phyloP scores from a whole-genome alignment of 2,329 filamentous ascomycete genomes.

The Monilinia polystroma region DNA sequence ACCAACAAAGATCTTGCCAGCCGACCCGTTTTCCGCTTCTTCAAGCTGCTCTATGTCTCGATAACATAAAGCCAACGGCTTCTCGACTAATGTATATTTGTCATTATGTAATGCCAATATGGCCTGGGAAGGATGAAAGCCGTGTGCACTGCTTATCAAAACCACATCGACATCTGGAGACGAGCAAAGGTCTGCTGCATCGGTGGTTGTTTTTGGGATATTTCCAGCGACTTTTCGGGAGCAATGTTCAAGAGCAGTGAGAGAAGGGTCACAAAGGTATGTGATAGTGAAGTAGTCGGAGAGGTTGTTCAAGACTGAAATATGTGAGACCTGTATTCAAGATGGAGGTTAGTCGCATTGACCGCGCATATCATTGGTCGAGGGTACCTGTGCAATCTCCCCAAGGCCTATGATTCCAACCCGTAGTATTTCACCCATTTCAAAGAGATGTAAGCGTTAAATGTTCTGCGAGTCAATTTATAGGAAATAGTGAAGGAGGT shows the following conservation, averaged over 20 bases:
- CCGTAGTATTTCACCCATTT: constrained; percentile 23
- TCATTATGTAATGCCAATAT: constrained; percentile 52
- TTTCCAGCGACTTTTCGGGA: constrained; percentile 30
- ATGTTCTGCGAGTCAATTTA: neutral
- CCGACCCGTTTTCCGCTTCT: constrained; percentile 47
- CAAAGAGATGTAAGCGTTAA: neutral
- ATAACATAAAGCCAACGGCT: constrained; percentile 53
- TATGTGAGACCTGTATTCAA: constrained; percentile 45
- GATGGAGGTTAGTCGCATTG: constrained; percentile 1
- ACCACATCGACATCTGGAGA: constrained; percentile 39
- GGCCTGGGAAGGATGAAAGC: constrained; percentile 53
- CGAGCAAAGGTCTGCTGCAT: constrained; percentile 20
- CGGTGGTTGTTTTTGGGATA: constrained; percentile 34
- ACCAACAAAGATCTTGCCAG: constrained; percentile 54
- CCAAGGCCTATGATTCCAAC: constrained; percentile 45
- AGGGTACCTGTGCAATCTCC: constrained; percentile 46
- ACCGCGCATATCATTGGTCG: neutral
- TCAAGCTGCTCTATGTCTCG: constrained; percentile 49
- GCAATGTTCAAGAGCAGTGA: constrained; percentile 44
- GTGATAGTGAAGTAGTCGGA: constrained; percentile 34
- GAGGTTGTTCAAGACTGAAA: constrained; percentile 48
- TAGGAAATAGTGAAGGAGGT: neutral
- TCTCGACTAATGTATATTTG: constrained; percentile 60
- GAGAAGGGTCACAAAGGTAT: constrained; percentile 45
- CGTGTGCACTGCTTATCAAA: constrained; percentile 53